phyloP scores from a whole-genome alignment of 2,329 filamentous ascomycete genomes.

The Aspergillus viridinutans region DNA sequence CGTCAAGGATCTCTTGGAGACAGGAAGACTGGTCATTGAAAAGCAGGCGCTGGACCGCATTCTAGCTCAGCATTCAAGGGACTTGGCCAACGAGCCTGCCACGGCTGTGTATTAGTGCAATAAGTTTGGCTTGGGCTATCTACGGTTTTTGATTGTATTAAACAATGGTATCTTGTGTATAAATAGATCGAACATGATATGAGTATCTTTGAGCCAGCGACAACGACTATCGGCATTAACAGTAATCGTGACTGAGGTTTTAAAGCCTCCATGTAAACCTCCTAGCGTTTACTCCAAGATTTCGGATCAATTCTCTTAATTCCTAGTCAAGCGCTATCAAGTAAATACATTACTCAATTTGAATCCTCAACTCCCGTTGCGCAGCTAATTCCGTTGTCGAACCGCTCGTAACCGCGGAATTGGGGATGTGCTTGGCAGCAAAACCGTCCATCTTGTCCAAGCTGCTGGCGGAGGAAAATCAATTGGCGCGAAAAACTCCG shows the following conservation, averaged over 20 bases:
- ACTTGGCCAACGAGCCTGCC: conserved; percentile 32
- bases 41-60: conserved; percentile 71
- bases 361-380: not conserved
- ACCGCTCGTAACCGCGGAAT: conserved; percentile 1
- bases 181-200: conserved; percentile 27
- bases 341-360: not conserved
- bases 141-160: conserved; percentile 12
- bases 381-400: not conserved
- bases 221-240: too few relatives aligned
- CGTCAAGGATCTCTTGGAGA: conserved; percentile 89
- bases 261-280: not conserved
- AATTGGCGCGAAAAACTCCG: conserved; percentile 24
- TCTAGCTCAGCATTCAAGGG: conserved; percentile 59
- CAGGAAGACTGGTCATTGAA: conserved; percentile 82
- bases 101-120: conserved; percentile 29
- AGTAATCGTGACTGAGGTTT: not conserved
- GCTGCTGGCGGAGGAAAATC: conserved; percentile 17
- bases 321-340: conserved; percentile 1
- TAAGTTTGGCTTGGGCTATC: conserved; percentile 3
- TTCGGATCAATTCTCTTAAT: not conserved
- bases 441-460: not conserved
- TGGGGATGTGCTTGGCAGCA: not conserved
- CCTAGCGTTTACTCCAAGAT: not conserved
- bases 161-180: conserved; percentile 20
- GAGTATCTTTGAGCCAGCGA: not conserved